Evolutionary conservation across 306 rosid species (phyloP).

Genomic region (Myrica gale): DNA sequence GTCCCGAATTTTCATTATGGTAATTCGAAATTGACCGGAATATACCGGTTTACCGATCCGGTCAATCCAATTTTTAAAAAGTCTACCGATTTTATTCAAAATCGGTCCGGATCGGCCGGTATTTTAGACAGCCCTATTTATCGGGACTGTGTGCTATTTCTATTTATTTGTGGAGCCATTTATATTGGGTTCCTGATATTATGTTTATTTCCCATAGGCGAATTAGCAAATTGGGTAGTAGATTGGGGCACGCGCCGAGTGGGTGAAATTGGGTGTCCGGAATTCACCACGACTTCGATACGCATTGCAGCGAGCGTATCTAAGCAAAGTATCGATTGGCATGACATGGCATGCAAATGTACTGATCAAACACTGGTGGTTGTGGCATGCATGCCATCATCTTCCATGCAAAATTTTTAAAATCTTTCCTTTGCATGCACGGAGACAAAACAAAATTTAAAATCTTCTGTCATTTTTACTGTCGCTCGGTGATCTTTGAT

Average conservation of each 20-base stretch:
- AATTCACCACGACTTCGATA: not conserved
- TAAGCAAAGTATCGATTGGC: constrained; percentile 66
- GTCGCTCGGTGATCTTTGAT: not conserved
- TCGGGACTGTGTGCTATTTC: not conserved
- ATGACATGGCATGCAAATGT: constrained; percentile 84
- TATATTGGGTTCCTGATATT: not conserved
- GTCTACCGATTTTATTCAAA: too few species aligned
- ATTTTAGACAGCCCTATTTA: too few species aligned
- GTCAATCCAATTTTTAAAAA: too few species aligned
- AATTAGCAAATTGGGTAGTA: not conserved
- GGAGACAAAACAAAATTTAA: not conserved
- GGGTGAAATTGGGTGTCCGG: not conserved
- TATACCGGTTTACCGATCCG: too few species aligned
- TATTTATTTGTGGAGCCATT: too few species aligned
- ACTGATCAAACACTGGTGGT: constrained; percentile 38
- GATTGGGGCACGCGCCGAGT: not conserved
- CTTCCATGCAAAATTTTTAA: not conserved
- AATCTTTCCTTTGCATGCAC: not conserved
- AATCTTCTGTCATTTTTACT: constrained; percentile 3
- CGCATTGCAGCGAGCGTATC: constrained; percentile 26
- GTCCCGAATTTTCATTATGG: too few species aligned
- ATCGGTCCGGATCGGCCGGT: too few species aligned
- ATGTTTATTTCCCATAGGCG: not conserved
- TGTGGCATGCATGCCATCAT: constrained; percentile 62
- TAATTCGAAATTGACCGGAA: too few species aligned